phyloP scores from a whole-genome alignment of 148 eudicot species.

The Nepenthes mirabilis region DNA sequence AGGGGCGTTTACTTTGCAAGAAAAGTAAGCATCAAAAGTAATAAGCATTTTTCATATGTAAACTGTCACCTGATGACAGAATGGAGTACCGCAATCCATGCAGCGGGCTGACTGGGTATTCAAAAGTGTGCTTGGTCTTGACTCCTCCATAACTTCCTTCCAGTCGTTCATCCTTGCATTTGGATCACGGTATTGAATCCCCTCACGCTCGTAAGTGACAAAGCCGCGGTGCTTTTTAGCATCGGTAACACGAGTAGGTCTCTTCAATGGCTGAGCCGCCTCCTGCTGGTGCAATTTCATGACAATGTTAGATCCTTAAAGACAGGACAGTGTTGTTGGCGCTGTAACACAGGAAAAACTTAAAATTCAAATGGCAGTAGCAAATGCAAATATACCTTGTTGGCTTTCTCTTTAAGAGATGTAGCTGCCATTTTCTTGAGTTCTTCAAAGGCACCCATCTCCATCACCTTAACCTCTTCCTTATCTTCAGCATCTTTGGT shows the following conservation, averaged over 20 bases:
- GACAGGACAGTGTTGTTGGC: too few relatives aligned
- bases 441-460: slow-evolving; percentile 86
- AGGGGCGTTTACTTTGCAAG: not conserved
- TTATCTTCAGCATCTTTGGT: slow-evolving; percentile 39
- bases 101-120: slow-evolving; percentile 94
- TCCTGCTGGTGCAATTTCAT: slow-evolving; percentile 8
- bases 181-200: slow-evolving; percentile 74
- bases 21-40: not conserved
- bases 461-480: slow-evolving; percentile 53
- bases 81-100: slow-evolving; percentile 98
- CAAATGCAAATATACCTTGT: slow-evolving; percentile 22
- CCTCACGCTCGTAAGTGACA: slow-evolving; percentile 82
- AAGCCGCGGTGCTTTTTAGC: slow-evolving; percentile 81
- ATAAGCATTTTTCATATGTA: not conserved
- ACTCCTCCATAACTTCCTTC: slow-evolving; percentile 83
- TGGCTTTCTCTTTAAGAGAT: slow-evolving; percentile 21
- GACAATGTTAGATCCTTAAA: too few relatives aligned
- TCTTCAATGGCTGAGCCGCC: slow-evolving; percentile 20
- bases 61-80: slow-evolving; percentile 82
- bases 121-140: slow-evolving; percentile 59
- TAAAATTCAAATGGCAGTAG: not conserved
- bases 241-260: slow-evolving; percentile 62
- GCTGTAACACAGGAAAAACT: too few relatives aligned
- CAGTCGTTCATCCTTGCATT: slow-evolving; percentile 65
- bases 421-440: slow-evolving; percentile 71